Conservation (phyloP, 2,329 filamentous ascomycete species). For the Phaeosphaeriaceae sp. region DNA sequence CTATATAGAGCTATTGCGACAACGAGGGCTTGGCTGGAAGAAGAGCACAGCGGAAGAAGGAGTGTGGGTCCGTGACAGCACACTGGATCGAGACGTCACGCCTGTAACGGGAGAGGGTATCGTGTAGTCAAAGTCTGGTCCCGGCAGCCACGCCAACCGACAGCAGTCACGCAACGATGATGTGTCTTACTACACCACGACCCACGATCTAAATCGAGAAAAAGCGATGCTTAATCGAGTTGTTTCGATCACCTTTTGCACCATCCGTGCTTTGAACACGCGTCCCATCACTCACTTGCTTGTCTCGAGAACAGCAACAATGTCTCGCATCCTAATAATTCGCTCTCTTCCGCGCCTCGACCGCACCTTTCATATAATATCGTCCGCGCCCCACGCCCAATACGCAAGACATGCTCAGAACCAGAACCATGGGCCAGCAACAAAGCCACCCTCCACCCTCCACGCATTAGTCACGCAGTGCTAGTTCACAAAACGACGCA, state of each 20-base stretch:
- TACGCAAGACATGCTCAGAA: not conserved
- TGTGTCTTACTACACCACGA: not conserved
- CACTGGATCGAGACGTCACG: constrained; percentile 11
- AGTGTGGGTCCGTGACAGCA: constrained; percentile 29
- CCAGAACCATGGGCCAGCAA: not conserved
- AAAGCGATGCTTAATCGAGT: no score
- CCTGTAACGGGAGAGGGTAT: constrained; percentile 2
- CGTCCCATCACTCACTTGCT: no score
- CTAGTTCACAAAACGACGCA: not conserved
- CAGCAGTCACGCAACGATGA: not conserved
- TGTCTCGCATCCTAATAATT: no score
- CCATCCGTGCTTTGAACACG: no score
- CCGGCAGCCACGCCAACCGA: not conserved
- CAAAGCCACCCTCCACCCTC: not conserved
- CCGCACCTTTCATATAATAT: no score
- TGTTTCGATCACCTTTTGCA: no score
- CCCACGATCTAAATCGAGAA: no score
- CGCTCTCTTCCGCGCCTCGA: no score
- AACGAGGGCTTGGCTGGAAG: constrained; percentile 33
- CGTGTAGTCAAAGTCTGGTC: not conserved
- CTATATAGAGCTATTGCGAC: constrained; percentile 27
- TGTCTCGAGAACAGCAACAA: no score
- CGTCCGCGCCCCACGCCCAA: no score
- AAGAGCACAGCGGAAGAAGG: constrained; percentile 19
- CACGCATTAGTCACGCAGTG: no score